A percentile compares a stretch with the other conserved stretches of the same genome.
These are phyloP conservation scores for Claviceps pusilla DNA, from an alignment of 2,329 filamentous ascomycete genomes.

Conservation along the genomic window DNA sequence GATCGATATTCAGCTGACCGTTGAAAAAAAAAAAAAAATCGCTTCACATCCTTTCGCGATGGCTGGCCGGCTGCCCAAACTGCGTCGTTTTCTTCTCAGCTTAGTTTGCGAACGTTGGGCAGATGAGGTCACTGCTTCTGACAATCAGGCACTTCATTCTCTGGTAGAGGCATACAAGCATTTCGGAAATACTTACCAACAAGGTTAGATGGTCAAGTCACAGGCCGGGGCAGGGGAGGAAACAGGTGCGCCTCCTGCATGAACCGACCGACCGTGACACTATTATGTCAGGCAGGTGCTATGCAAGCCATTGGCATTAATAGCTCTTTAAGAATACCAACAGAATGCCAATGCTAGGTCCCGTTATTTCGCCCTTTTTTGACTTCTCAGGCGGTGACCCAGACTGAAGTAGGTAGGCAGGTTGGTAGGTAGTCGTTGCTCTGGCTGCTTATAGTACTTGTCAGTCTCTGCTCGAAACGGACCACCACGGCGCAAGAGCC, in stretches of 20 bases:
- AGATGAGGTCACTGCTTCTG: neutral
- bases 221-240: neutral
- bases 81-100: neutral
- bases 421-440: neutral
- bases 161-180: neutral
- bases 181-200: neutral
- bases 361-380: neutral
- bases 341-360: neutral
- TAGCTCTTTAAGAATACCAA: neutral
- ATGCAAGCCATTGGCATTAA: conserved; percentile 11
- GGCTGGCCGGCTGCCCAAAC: neutral
- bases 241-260: conserved; percentile 4
- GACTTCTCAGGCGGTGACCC: neutral
- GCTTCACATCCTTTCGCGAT: neutral
- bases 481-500: conserved; percentile 7
- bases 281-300: conserved; percentile 7
- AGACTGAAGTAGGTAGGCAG: neutral
- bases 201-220: neutral
- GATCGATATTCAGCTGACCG: neutral
- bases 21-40: neutral
- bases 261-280: conserved; percentile 6
- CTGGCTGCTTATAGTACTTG: neutral
- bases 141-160: neutral
- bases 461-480: neutral
- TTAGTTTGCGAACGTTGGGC: neutral